phyloP scores from a whole-genome alignment of 2,329 filamentous ascomycete genomes.

The Diplodia sapinea region DNA sequence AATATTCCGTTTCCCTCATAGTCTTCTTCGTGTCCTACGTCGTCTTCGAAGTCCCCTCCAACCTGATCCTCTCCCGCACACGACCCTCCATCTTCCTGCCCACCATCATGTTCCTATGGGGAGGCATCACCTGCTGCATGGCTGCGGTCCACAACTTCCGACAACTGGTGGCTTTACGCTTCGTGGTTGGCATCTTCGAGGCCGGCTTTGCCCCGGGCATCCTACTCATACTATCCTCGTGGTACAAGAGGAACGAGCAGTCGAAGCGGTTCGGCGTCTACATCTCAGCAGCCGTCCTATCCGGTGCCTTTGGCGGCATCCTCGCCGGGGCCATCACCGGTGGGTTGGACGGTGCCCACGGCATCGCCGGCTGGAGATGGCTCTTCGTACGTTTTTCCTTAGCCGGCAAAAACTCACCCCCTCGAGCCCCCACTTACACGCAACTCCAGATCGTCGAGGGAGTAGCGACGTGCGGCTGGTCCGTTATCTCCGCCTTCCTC shows the following conservation, averaged over 20 bases:
- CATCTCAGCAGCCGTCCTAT: slow-evolving; percentile 63
- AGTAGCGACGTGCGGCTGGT: slow-evolving; percentile 53
- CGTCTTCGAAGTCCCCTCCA: slow-evolving; percentile 60
- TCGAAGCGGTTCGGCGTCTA: slow-evolving; percentile 63
- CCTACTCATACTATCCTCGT: slow-evolving; percentile 61
- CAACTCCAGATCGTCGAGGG: slow-evolving; percentile 42
- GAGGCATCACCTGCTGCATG: slow-evolving; percentile 58
- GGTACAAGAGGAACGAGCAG: slow-evolving; percentile 65
- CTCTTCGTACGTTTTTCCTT: slow-evolving; percentile 51
- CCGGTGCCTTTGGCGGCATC: slow-evolving; percentile 60
- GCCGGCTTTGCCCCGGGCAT: slow-evolving; percentile 63
- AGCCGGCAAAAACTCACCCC: neutral
- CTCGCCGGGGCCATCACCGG: slow-evolving; percentile 58
- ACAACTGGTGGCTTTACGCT: slow-evolving; percentile 58
- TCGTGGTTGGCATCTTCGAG: slow-evolving; percentile 63
- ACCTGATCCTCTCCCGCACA: slow-evolving; percentile 58
- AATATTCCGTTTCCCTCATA: slow-evolving; percentile 59
- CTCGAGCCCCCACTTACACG: neutral
- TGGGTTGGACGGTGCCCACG: slow-evolving; percentile 53
- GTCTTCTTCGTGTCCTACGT: slow-evolving; percentile 63
- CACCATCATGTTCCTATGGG: slow-evolving; percentile 62
- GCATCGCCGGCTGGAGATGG: slow-evolving; percentile 60
- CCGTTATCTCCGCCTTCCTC: slow-evolving; percentile 53
- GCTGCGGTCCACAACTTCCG: slow-evolving; percentile 55
- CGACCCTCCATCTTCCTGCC: slow-evolving; percentile 58